Evolutionary conservation across 129 eudicot species (phyloP), one percentile per base, ranked within the genome.

Genomic region (Saposhnikovia divaricata): DNA sequence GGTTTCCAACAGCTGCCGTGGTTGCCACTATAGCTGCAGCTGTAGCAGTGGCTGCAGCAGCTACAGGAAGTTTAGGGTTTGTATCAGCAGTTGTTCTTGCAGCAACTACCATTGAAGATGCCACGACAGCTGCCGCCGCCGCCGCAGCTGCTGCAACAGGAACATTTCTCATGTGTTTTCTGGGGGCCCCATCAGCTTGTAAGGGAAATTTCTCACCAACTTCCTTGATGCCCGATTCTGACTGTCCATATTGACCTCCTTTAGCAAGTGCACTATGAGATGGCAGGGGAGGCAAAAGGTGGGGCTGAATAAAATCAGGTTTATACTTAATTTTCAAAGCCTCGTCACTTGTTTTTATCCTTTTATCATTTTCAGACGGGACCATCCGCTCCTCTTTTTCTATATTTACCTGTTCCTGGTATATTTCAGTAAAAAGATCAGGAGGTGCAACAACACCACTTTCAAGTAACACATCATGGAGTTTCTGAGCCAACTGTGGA

Each of bases 381-480:
- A 81, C 63, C 81, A 81, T 87, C 50, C 50, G 70, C 31, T 78
- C 84, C 59, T 6, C 43, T 19, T 42, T 48, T 16, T 53, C 46
- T 57, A 65, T 46, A 38, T 75, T 79, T 19, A 79, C 25, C 77
- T 88, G 83, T n/a, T 89, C 90, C 37, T 86, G 82, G 27, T 89
- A 95, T 69, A 89, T 83, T 80, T 89, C 93, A 19, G 96, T 85
- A 82, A 91, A 95, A 76, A 95, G 78, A 83, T 92, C 82, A 39
- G 93, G 92, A 72, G 98, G 98, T 37, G 98, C 96, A 87, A 87
- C 96, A 61, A 95, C 98, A 25, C 97, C 98, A 53, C 97, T 95
- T 83, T 95, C 98, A 18, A 92, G 96, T 47, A 95, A 86, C 46
- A 90, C 97, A 70, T 92, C 94, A 45, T 95, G 98, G 61, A 95